phyloP scores from a whole-genome alignment of 2,329 filamentous ascomycete species.

The Myriosclerotinia scirpicola region DNA sequence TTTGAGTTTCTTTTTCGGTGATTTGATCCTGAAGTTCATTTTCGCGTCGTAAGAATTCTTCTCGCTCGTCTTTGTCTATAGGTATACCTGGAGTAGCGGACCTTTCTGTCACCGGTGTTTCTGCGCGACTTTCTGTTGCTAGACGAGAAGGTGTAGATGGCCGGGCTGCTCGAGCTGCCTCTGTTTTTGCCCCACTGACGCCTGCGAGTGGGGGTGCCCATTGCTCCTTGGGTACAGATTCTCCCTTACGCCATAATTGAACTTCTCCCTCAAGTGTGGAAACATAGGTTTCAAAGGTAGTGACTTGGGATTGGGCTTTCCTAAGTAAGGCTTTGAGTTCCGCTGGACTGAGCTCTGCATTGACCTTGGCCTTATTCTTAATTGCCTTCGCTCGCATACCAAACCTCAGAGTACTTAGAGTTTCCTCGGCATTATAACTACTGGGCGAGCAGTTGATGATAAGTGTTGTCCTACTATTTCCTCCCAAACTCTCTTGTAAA shows the following conservation, averaged over 20 bases:
- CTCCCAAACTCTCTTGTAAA: constrained; percentile 92
- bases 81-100: constrained; percentile 83
- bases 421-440: constrained; percentile 97
- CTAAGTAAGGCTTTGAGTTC: constrained; percentile 92
- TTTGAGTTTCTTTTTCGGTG: constrained; percentile 83
- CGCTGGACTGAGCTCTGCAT: constrained; percentile 91
- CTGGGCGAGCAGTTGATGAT: constrained; percentile 99
- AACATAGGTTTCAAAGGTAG: constrained; percentile 86
- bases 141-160: constrained; percentile 62
- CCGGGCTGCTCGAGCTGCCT: constrained; percentile 47
- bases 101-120: constrained; percentile 73
- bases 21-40: constrained; percentile 98
- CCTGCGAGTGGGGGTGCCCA: constrained; percentile 71
- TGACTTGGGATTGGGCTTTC: constrained; percentile 87
- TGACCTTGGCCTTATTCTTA: constrained; percentile 99
- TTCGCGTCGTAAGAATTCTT: constrained; percentile 91
- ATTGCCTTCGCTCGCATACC: constrained; percentile 97
- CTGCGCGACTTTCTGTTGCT: constrained; percentile 57
- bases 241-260: constrained; percentile 81
- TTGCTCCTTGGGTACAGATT: constrained; percentile 81
- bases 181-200: constrained; percentile 53
- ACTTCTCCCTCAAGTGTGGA: constrained; percentile 81
- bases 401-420: constrained; percentile 86
- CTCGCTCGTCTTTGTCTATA: constrained; percentile 92
- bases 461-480: constrained; percentile 96